Conservation (phyloP, 352 stramenopile genomes). For the Pythium brassicae region DNA sequence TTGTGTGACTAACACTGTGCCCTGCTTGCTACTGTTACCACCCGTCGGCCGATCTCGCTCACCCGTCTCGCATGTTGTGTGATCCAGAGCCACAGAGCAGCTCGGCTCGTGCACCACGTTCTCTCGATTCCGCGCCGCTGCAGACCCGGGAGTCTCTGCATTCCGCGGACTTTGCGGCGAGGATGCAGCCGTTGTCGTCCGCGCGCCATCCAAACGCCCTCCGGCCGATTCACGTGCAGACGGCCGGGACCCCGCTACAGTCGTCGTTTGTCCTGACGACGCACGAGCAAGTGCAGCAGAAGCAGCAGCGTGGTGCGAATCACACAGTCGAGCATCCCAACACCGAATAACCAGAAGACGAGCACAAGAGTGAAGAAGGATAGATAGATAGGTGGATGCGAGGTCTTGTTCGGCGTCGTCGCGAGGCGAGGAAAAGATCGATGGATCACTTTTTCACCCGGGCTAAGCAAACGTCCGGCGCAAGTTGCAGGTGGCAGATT, state of each 20-base stretch:
- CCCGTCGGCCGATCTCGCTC: neutral
- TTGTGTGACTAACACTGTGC: neutral
- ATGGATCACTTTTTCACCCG: neutral
- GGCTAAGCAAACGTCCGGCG: too few species aligned
- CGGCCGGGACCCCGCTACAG: constrained; percentile 18
- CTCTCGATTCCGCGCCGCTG: neutral
- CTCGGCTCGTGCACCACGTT: neutral
- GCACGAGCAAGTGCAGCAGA: constrained; percentile 10
- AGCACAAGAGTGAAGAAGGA: constrained; percentile 8
- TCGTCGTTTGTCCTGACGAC: constrained; percentile 47
- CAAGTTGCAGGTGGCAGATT: too few species aligned
- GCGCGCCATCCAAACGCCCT: constrained; percentile 20
- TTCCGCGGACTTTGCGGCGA: neutral
- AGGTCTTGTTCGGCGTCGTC: too few species aligned
- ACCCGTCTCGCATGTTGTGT: neutral
- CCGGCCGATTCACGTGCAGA: constrained; percentile 13
- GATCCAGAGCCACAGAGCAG: neutral
- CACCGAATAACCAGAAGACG: neutral
- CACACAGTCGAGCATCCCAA: too few species aligned
- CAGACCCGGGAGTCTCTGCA: neutral
- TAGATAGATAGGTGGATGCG: constrained; percentile 3
- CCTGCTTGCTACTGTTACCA: neutral
- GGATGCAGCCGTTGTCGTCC: neutral
- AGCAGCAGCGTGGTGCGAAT: neutral
- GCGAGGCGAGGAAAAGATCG: constrained; percentile 1